These are phyloP conservation scores for Cicer pinnatifidum DNA, from an alignment of 306 rosid species.

Conservation along the genomic window DNA sequence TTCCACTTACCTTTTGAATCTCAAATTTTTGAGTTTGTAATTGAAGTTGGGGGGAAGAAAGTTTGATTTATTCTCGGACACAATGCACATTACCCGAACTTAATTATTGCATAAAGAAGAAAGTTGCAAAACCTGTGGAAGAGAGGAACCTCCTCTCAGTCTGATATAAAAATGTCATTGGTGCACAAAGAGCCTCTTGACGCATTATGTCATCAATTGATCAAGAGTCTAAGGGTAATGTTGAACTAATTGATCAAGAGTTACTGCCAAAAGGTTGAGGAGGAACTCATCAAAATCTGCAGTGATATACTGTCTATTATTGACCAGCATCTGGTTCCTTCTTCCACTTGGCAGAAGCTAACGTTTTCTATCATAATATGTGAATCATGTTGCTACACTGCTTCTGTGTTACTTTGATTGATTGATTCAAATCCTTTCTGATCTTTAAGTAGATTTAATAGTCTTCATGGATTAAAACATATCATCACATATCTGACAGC, in stretches of 20 bases:
- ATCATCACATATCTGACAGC: neutral
- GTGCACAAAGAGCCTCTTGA: conserved; percentile 93
- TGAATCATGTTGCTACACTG: conserved; percentile 50
- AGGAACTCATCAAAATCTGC: conserved; percentile 87
- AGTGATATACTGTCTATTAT: conserved; percentile 78
- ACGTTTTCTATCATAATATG: conserved; percentile 95
- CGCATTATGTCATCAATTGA: conserved; percentile 96
- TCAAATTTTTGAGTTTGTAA: neutral
- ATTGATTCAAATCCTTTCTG: conserved; percentile 22
- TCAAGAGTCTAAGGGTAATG: conserved; percentile 88
- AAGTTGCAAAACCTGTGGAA: conserved; percentile 83
- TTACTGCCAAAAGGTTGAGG: conserved; percentile 92
- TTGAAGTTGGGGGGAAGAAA: neutral
- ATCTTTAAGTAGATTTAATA: conserved; percentile 18
- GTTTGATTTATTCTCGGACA: neutral
- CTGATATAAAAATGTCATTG: conserved; percentile 93
- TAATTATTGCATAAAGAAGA: conserved; percentile 49
- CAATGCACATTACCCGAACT: neutral
- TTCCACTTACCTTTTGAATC: neutral
- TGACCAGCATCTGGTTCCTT: conserved; percentile 59
- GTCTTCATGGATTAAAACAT: neutral
- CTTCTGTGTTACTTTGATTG: conserved; percentile 11
- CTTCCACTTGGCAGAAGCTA: conserved; percentile 44
- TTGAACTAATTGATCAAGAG: conserved; percentile 73
- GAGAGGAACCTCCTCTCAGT: conserved; percentile 97